Base-by-base conservation (phyloP, 768 basidiomycete genomes). In the Pulveroboletus sp. region DNA sequence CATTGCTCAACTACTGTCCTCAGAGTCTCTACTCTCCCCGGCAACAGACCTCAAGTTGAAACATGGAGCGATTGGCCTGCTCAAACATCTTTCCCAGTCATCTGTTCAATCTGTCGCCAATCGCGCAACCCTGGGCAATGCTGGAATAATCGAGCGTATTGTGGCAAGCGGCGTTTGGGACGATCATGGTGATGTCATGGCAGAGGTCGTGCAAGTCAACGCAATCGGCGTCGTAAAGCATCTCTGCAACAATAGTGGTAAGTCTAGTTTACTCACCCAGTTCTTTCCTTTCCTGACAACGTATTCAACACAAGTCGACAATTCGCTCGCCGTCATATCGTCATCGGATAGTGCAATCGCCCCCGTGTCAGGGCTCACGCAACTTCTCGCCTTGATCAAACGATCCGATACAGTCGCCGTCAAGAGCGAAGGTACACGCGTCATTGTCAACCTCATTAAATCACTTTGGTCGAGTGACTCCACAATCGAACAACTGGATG, bases 201-300 rank as follows among this genome's bases (percentile, higher is more conserved):
- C 86, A 6, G 86, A 92, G 47, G 78, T 89, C 21, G 82, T 97
- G 1, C 95, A 98, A 67, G 74, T 93, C 6, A 83, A 83, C 42
- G 90, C 89, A 0, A 87, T 97, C 44, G 92, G 92, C 1, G 78
- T 92, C 8, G 80, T 86, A 15, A 99, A 97, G 67, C 90, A 95
- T 64, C 75, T 98, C 47, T 93, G 89, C 62, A 83, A 79, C 56
- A 79, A 78, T 33, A 84, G 80, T 62, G 73, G 91, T 94, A 63
- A 59, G 82, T 67, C 13, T 31, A 13, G 17, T 35, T 41, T 11
- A 0, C 35, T 36, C 38, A 17, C 46, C 11, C 30, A 21, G 17
- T 45, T 37, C 50, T 31, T 53, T 75, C 73, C 32, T 71, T 75
- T 48, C n/a, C 51, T 65, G 21, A 61, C 31, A 21, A 37, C 32